phyloP scores from a whole-genome alignment of 2,329 filamentous ascomycete genomes.

The Daldinia sp. region DNA sequence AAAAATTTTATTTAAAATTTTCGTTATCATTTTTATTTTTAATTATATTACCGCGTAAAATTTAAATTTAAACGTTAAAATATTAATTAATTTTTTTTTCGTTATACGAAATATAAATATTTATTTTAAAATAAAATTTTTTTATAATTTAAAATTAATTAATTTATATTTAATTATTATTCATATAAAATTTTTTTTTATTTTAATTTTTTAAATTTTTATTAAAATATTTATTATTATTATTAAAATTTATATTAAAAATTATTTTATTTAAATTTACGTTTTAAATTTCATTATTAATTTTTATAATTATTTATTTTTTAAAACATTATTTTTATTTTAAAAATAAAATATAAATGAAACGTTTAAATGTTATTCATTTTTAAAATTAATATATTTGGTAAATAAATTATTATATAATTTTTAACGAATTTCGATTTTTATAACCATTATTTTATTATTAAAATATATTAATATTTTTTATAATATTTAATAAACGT shows the following conservation, averaged over 20 bases:
- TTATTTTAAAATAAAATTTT: background rate
- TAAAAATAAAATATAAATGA: background rate
- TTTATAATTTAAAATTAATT: background rate
- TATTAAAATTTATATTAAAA: background rate
- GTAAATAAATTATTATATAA: background rate
- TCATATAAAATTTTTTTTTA: background rate
- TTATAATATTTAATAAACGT: background rate
- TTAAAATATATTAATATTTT: background rate
- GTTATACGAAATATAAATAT: background rate
- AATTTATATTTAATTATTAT: background rate
- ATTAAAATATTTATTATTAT: constrained; percentile 1
- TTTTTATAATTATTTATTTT: background rate
- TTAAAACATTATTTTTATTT: background rate
- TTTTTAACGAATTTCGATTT: background rate
- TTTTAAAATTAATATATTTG: background rate
- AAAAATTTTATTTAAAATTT: background rate
- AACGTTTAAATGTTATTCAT: background rate
- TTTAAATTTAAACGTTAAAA: background rate
- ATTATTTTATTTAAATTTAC: background rate
- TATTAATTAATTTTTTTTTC: background rate
- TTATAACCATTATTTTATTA: background rate
- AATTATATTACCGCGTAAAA: background rate
- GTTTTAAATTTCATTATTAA: background rate
- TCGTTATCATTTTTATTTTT: background rate
- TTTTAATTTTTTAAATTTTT: background rate